These are phyloP conservation scores for Pseudoturritis turrita DNA, from an alignment of 345 rosid genomes.

Conservation along the genomic window DNA sequence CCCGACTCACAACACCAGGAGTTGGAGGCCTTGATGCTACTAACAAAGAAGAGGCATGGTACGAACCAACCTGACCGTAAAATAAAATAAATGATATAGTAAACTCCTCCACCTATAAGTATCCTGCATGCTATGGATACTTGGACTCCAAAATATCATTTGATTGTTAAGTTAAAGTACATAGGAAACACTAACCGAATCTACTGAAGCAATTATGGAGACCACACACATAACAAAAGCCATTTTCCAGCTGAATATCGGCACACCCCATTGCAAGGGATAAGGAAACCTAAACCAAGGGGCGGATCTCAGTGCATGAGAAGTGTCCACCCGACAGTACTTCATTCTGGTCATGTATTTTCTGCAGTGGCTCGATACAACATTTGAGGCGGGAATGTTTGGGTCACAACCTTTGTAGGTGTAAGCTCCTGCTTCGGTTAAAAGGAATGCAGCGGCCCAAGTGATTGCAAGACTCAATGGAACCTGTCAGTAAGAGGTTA, in stretches of 20 bases:
- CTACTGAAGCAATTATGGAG: conserved; percentile 77
- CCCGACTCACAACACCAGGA: conserved; percentile 84
- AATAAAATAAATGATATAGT: background rate
- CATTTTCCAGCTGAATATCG: conserved; percentile 87
- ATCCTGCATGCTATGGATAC: background rate
- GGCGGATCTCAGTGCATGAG: conserved; percentile 73
- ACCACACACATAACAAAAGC: conserved; percentile 87
- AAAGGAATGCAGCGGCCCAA: conserved; percentile 87
- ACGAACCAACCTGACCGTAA: conserved; percentile 75
- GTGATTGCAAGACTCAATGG: conserved; percentile 91
- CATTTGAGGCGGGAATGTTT: conserved; percentile 70
- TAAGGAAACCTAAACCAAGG: conserved; percentile 99
- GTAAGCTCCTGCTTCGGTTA: conserved; percentile 84
- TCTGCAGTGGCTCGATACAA: conserved; percentile 83
- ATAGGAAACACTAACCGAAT: conserved; percentile 67
- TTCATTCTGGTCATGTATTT: conserved; percentile 74
- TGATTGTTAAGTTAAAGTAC: background rate
- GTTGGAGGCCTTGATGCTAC: conserved; percentile 96
- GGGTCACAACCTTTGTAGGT: conserved; percentile 79
- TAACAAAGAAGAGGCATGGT: conserved; percentile 84
- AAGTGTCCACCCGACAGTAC: conserved; percentile 83
- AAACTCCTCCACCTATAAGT: too few species aligned
- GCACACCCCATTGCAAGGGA: conserved; percentile 98
- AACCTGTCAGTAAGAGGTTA: conserved; percentile 49
- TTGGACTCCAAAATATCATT: background rate